Percentiles rank a stretch among this genome's conserved stretches.
Evolutionary conservation across 2,329 filamentous ascomycete genomes (phyloP).

Genomic region (Beauveria brongniartii): DNA sequence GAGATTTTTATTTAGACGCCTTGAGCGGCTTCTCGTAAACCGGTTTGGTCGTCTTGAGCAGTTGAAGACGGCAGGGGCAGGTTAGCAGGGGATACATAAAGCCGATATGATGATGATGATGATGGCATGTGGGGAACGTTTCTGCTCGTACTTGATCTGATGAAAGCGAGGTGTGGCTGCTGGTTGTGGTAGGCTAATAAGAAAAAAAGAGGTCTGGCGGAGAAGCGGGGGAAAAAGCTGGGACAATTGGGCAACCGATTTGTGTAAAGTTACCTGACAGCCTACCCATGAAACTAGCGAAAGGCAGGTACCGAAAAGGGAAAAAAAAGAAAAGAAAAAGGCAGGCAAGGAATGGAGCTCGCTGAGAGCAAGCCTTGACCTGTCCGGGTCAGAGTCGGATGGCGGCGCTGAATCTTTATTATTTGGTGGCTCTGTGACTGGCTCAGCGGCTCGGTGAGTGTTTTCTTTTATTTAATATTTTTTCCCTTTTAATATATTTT

Average conservation of each 20-base stretch:
- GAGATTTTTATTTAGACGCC: too few species aligned
- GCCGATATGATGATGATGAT: background rate
- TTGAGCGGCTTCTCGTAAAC: too few species aligned
- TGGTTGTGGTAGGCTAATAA: too few species aligned
- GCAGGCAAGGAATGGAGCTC: background rate
- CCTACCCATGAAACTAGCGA: too few species aligned
- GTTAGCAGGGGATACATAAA: background rate
- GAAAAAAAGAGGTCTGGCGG: background rate
- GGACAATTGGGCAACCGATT: too few species aligned
- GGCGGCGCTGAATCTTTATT: background rate
- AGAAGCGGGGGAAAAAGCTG: background rate
- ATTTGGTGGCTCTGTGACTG: background rate
- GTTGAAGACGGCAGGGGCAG: too few species aligned
- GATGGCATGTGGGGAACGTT: background rate
- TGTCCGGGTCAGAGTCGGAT: too few species aligned
- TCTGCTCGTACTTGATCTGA: slow-evolving; percentile 3
- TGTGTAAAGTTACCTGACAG: too few species aligned
- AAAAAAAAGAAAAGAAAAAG: background rate
- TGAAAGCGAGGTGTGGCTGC: background rate
- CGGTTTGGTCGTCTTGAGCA: background rate
- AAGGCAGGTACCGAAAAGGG: background rate
- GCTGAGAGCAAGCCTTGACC: background rate
- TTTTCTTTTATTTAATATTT: background rate
- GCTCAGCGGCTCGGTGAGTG: background rate
- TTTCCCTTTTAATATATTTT: background rate